Conservation (phyloP, 1,139 yeast species). For the Lodderomyces pseudojiufengensis region DNA sequence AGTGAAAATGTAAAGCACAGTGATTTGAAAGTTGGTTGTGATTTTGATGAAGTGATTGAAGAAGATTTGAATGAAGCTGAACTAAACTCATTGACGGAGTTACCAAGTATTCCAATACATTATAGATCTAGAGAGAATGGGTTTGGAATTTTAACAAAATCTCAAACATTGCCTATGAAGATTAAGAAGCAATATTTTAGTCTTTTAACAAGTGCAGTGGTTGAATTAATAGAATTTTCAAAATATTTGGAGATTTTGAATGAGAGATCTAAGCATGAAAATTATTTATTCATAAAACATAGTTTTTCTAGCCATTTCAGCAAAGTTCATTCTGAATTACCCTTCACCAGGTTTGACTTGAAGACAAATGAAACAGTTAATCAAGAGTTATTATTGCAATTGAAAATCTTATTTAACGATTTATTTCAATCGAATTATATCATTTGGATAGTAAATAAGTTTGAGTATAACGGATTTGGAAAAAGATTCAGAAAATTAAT, state of each 20-base stretch:
- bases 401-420: slow-evolving; percentile 7
- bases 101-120: slow-evolving; percentile 7
- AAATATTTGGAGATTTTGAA: slow-evolving; percentile 7
- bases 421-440: slow-evolving; percentile 6
- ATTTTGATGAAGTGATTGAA: too few species aligned
- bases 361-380: slow-evolving; percentile 3
- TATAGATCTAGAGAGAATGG: slow-evolving; percentile 9
- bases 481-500: slow-evolving; percentile 7
- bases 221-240: slow-evolving; percentile 7
- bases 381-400: slow-evolving; percentile 6
- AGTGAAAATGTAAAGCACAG: too few species aligned
- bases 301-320: slow-evolving; percentile 7
- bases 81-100: slow-evolving; percentile 1
- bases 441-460: slow-evolving; percentile 9
- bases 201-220: slow-evolving; percentile 2
- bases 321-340: slow-evolving; percentile 7
- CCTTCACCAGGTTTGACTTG: slow-evolving; percentile 5
- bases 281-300: background rate
- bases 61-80: background rate
- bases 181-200: slow-evolving; percentile 4
- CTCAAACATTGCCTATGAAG: slow-evolving; percentile 5
- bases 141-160: slow-evolving; percentile 6
- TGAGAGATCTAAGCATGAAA: slow-evolving; percentile 6
- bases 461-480: slow-evolving; percentile 8
- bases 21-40: too few species aligned